phyloP scores from a whole-genome alignment of 139 green algal genomes.

The Closterium sp. region DNA sequence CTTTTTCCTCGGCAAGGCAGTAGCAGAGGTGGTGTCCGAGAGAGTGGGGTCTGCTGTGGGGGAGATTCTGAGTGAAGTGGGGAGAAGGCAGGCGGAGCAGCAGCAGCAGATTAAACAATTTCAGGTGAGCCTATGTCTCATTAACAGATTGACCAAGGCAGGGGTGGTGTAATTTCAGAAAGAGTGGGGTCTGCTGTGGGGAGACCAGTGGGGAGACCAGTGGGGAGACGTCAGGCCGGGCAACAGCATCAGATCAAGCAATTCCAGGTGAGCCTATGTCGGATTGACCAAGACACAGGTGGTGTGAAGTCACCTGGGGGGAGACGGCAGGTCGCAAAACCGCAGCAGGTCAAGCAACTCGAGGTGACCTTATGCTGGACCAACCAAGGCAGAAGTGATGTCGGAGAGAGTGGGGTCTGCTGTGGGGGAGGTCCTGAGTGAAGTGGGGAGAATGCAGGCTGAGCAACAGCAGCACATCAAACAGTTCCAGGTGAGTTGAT shows the following conservation, averaged over 20 bases:
- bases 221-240: constrained; percentile 19
- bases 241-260: constrained; percentile 13
- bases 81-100: constrained; percentile 32
- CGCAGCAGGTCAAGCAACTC: too few species aligned
- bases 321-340: too few species aligned
- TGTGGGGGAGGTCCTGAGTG: constrained; percentile 34
- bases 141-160: not conserved
- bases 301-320: not conserved
- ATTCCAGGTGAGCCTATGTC: constrained; percentile 19
- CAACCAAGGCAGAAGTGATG: constrained; percentile 14
- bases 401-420: constrained; percentile 19
- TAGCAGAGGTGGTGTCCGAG: constrained; percentile 39
- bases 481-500: constrained; percentile 34
- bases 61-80: constrained; percentile 42
- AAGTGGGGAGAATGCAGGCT: constrained; percentile 12
- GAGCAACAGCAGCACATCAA: constrained; percentile 19
- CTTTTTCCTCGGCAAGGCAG: constrained; percentile 37
- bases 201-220: constrained; percentile 18
- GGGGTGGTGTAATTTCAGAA: constrained; percentile 12
- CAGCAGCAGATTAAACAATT: constrained; percentile 23
- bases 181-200: constrained; percentile 19
- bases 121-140: constrained; percentile 23
- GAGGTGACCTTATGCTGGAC: too few species aligned
- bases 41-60: constrained; percentile 23
- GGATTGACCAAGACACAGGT: not conserved